A percentile compares a stretch with the other conserved stretches of the same genome.
Conservation (phyloP, 768 basidiomycete genomes). For the Termitomyces heimii region DNA sequence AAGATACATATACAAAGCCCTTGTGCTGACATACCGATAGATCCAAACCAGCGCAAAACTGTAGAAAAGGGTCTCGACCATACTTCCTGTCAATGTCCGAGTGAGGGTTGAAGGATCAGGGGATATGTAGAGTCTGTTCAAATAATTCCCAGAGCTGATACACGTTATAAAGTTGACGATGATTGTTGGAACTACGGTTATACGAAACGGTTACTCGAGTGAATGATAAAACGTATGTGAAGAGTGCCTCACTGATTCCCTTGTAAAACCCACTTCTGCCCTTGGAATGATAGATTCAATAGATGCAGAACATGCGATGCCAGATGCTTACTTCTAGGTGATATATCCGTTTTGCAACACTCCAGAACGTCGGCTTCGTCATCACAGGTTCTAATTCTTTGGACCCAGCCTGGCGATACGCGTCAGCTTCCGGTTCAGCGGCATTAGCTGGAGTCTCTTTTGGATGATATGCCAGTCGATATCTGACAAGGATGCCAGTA, state of each 20-base stretch:
- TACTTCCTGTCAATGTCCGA: neutral
- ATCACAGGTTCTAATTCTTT: neutral
- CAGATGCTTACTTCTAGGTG: slow-evolving; percentile 5
- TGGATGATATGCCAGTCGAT: slow-evolving; percentile 14
- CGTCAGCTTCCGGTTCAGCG: neutral
- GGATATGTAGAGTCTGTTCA: slow-evolving; percentile 14
- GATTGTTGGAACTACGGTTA: slow-evolving; percentile 11
- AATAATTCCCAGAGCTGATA: neutral
- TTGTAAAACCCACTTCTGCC: slow-evolving; percentile 12
- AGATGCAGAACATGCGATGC: neutral
- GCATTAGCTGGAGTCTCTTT: neutral
- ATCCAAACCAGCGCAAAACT: slow-evolving; percentile 11
- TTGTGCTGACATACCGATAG: slow-evolving; percentile 11
- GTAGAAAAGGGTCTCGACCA: slow-evolving; percentile 11
- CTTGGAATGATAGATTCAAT: neutral
- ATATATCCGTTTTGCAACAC: slow-evolving; percentile 9
- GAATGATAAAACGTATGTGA: neutral
- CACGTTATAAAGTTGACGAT: slow-evolving; percentile 1
- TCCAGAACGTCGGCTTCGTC: slow-evolving; percentile 6
- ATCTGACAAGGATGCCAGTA: slow-evolving; percentile 16
- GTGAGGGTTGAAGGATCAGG: slow-evolving; percentile 11
- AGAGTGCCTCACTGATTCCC: slow-evolving; percentile 11
- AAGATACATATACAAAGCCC: neutral
- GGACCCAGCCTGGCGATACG: neutral
- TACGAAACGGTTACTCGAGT: neutral